These are phyloP conservation scores for Areca catechu DNA, from an alignment of 176 grass and related monocot genomes.

Conservation along the genomic window DNA sequence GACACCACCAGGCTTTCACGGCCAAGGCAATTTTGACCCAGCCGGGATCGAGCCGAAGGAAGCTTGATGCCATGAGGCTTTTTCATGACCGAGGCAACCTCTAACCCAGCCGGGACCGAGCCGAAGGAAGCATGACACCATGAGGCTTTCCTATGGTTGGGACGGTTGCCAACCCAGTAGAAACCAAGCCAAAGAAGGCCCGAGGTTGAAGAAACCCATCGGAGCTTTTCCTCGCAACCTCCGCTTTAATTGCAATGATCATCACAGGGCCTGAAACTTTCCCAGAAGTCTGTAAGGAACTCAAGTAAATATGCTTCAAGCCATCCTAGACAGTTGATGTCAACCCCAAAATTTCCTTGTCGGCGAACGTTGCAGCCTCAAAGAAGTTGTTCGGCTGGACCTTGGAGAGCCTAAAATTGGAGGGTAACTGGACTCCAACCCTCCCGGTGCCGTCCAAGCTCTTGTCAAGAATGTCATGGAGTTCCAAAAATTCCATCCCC, in stretches of 20 bases:
- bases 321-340: conserved; percentile 49
- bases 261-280: conserved; percentile 79
- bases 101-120: too few species aligned
- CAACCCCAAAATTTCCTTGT: conserved; percentile 49
- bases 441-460: conserved; percentile 55
- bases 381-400: conserved; percentile 36
- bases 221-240: too few species aligned
- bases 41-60: too few species aligned
- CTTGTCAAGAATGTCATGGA: conserved; percentile 60
- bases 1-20: too few species aligned
- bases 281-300: conserved; percentile 65
- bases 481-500: conserved; percentile 15
- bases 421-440: conserved; percentile 77
- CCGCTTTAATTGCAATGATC: conserved; percentile 72
- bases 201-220: too few species aligned
- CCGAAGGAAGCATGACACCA: too few species aligned
- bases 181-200: too few species aligned
- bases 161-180: too few species aligned
- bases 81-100: too few species aligned
- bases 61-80: too few species aligned
- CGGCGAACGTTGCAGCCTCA: conserved; percentile 43
- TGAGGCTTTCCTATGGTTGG: too few species aligned
- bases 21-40: too few species aligned
- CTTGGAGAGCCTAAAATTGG: conserved; percentile 45
- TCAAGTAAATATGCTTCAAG: conserved; percentile 70